Conservation (phyloP, 148 eudicot species). For the Hydrangea macrophylla region DNA sequence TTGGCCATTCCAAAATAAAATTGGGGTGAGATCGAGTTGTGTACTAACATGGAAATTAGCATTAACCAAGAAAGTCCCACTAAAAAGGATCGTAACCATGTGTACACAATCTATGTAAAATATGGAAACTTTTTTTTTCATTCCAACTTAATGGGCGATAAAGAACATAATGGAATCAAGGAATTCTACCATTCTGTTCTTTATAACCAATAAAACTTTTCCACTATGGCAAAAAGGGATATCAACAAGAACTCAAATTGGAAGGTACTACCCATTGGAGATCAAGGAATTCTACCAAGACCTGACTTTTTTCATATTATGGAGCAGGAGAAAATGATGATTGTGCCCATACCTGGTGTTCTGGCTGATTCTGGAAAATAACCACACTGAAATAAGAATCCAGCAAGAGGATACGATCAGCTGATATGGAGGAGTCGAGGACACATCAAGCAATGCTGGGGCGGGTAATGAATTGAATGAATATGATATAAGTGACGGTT, state of each 20-base stretch:
- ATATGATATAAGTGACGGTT: conserved; percentile 88
- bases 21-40: neutral
- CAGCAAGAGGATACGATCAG: conserved; percentile 83
- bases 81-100: neutral
- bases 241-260: too few species aligned
- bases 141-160: too few species aligned
- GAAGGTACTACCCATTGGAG: neutral
- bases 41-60: neutral
- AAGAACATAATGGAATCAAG: too few species aligned
- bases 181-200: too few species aligned
- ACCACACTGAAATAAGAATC: conserved; percentile 94
- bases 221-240: too few species aligned
- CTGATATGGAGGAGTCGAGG: conserved; percentile 79
- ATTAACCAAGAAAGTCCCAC: neutral
- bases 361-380: conserved; percentile 82
- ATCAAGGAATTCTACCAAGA: neutral
- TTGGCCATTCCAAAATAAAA: neutral
- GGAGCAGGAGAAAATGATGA: neutral
- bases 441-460: conserved; percentile 86
- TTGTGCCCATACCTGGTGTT: conserved; percentile 55
- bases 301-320: neutral
- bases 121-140: too few species aligned
- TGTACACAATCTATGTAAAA: too few species aligned
- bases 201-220: too few species aligned
- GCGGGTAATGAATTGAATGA: conserved; percentile 75